A percentile compares a stretch with the other conserved stretches of the same genome.
These are phyloP conservation scores for Coprinopsis sp. DNA, from an alignment of 768 basidiomycete species.

Conservation along the genomic window DNA sequence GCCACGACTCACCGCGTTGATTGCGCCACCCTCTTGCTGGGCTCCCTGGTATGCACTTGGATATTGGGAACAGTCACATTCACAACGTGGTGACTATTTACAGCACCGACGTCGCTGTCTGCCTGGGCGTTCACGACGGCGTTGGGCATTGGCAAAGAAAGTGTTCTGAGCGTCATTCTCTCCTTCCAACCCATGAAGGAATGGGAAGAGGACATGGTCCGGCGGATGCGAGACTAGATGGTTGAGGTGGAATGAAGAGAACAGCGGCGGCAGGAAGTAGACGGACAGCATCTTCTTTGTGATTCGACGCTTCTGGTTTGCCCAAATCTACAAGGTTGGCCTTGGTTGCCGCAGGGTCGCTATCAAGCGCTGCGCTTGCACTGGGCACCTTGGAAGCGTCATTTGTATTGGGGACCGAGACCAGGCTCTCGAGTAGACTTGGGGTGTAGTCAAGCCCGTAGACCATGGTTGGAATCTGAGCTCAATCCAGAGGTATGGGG, in stretches of 20 bases:
- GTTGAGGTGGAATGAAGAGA: slow-evolving; percentile 57
- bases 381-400: slow-evolving; percentile 3
- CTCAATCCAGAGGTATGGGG: no score
- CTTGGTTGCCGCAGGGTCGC: background rate
- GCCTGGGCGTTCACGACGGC: slow-evolving; percentile 15
- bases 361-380: background rate
- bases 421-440: slow-evolving; percentile 20
- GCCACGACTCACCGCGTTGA: background rate
- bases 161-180: slow-evolving; percentile 73
- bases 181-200: slow-evolving; percentile 83
- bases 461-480: no score
- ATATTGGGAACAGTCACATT: slow-evolving; percentile 6
- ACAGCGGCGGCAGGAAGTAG: slow-evolving; percentile 39
- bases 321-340: no score
- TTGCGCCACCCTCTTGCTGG: background rate
- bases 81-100: slow-evolving; percentile 6
- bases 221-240: slow-evolving; percentile 69
- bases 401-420: slow-evolving; percentile 7
- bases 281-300: slow-evolving; percentile 20
- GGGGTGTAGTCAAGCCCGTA: slow-evolving; percentile 24
- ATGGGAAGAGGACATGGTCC: slow-evolving; percentile 82
- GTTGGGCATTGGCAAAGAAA: slow-evolving; percentile 59
- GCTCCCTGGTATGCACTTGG: slow-evolving; percentile 4
- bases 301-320: background rate
- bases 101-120: slow-evolving; percentile 9